Percentiles rank a stretch among this genome's conserved stretches.
Conservation (phyloP, 306 rosid genomes). For the Ceratonia siliqua region DNA sequence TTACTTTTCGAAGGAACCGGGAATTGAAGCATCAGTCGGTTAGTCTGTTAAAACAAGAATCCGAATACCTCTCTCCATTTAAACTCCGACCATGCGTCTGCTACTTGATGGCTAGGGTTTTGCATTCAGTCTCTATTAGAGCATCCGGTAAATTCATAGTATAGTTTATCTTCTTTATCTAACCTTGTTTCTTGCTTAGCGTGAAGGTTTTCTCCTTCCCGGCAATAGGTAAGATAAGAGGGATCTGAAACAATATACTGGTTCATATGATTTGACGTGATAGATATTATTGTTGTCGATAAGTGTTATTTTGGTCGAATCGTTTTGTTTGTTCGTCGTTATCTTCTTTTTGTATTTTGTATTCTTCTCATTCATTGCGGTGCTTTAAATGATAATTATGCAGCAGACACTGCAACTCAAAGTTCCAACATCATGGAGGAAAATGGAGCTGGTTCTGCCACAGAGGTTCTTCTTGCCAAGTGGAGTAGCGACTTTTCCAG, state of each 20-base stretch:
- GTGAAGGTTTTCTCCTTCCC: background rate
- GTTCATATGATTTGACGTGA: no score
- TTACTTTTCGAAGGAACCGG: background rate
- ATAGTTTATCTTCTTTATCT: no score
- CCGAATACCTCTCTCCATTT: no score
- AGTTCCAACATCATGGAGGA: conserved; percentile 8
- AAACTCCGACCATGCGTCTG: no score
- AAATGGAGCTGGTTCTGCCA: background rate
- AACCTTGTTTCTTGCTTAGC: no score
- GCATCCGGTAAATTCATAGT: no score
- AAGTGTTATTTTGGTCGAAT: background rate
- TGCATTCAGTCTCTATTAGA: no score
- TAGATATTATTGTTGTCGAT: background rate
- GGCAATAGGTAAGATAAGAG: no score
- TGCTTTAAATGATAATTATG: background rate
- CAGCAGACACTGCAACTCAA: background rate
- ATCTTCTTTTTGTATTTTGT: background rate
- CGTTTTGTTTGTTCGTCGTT: background rate
- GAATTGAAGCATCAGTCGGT: background rate
- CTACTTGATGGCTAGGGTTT: background rate
- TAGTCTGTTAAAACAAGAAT: background rate
- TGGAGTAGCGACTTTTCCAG: conserved; percentile 9
- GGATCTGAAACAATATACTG: no score
- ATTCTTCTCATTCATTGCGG: background rate
- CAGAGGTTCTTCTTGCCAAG: background rate